These are phyloP conservation scores for Massarina eburnea DNA, from an alignment of 2,329 filamentous ascomycete species.

Conservation along the genomic window DNA sequence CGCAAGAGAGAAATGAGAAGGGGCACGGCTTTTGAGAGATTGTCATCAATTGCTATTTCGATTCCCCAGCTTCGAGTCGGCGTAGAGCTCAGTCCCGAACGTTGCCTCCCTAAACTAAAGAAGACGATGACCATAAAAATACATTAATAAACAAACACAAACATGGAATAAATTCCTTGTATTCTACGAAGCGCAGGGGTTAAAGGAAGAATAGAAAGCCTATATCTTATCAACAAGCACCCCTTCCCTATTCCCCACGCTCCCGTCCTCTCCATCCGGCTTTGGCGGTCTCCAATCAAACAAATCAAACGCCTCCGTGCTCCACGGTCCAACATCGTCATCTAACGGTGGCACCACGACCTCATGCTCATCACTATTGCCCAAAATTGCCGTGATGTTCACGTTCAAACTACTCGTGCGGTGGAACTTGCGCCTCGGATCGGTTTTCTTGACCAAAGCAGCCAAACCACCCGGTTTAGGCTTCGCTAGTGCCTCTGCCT, in stretches of 20 bases:
- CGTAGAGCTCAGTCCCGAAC: no score
- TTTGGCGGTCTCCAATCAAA: conserved; percentile 62
- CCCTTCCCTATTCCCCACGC: conserved; percentile 9
- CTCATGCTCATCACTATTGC: conserved; percentile 15
- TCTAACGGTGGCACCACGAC: conserved; percentile 45
- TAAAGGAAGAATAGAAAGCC: no score
- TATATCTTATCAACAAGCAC: conserved; percentile 11
- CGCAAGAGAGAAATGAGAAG: no score
- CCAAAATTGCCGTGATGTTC: conserved; percentile 12
- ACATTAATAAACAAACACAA: no score
- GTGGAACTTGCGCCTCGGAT: conserved; percentile 32
- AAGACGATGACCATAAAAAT: no score
- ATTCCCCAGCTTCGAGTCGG: no score
- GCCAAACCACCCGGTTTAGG: conserved; percentile 22
- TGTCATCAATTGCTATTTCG: no score
- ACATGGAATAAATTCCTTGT: no score
- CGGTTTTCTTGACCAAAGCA: conserved; percentile 33
- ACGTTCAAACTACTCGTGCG: conserved; percentile 31
- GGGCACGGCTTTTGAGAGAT: no score
- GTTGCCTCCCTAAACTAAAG: no score
- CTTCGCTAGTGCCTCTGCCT: neutral
- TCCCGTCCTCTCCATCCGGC: conserved; percentile 14
- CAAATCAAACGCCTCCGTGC: conserved; percentile 67
- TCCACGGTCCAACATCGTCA: conserved; percentile 66
- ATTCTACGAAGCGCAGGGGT: no score